Percentiles rank a stretch among this genome's conserved stretches.
Conservation (phyloP, 176 grass and related monocot genomes). For the Oryza meridionalis region DNA sequence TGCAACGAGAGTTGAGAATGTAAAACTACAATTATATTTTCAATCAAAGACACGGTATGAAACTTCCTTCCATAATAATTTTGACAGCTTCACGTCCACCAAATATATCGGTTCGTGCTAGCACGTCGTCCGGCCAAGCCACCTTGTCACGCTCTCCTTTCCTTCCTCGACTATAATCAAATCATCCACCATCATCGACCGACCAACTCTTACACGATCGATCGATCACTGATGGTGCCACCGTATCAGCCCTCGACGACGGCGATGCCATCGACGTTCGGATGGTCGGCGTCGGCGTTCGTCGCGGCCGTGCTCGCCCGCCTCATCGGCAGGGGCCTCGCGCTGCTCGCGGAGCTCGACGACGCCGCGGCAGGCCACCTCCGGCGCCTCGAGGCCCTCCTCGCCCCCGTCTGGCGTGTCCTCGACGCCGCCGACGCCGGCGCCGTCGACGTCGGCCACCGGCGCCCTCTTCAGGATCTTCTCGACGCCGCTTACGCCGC, state of each 20-base stretch:
- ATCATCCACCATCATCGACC: not conserved
- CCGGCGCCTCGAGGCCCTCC: conserved; percentile 51
- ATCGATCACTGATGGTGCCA: conserved; percentile 25
- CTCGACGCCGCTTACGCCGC: conserved; percentile 40
- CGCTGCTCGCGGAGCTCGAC: conserved; percentile 30
- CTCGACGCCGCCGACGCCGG: conserved; percentile 51
- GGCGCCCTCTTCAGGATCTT: conserved; percentile 38
- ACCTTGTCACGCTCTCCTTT: not conserved
- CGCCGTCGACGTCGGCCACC: conserved; percentile 37
- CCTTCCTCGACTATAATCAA: no score
- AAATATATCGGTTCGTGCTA: not conserved
- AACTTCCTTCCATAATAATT: not conserved
- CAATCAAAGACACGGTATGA: not conserved
- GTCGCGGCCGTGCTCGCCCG: conserved; percentile 50
- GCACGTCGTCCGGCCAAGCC: not conserved
- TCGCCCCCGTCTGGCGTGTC: conserved; percentile 34
- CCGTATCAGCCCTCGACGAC: not conserved
- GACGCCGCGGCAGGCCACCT: conserved; percentile 31
- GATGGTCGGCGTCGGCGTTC: conserved; percentile 42
- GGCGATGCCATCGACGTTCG: not conserved
- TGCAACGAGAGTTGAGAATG: not conserved
- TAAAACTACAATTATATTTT: not conserved
- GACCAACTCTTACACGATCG: not conserved
- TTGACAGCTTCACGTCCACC: not conserved
- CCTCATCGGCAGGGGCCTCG: conserved; percentile 41